phyloP scores from a whole-genome alignment of 257 asterid species.

The Striga asiatica region DNA sequence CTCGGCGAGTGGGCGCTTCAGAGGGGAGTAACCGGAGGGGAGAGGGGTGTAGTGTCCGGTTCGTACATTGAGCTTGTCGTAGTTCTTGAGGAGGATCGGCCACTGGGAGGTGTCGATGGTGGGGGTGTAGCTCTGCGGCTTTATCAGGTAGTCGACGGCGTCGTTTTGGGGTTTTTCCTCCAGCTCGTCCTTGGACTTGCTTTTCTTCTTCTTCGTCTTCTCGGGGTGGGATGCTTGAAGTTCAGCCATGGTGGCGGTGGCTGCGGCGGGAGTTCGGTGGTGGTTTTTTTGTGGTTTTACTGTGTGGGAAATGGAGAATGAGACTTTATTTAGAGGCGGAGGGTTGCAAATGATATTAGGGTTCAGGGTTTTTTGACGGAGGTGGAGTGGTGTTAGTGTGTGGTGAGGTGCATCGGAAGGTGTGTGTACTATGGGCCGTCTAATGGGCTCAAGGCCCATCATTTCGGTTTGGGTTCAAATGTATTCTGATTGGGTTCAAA shows the following conservation, averaged over 20 bases:
- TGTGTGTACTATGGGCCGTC: not conserved
- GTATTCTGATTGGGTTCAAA: too few relatives aligned
- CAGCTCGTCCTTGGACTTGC: slow-evolving; percentile 21
- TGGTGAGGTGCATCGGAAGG: not conserved
- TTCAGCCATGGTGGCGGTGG: slow-evolving; percentile 42
- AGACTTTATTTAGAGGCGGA: slow-evolving; percentile 9
- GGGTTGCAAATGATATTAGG: slow-evolving; percentile 12
- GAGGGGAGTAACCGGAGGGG: slow-evolving; percentile 73
- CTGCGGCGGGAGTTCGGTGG: not conserved
- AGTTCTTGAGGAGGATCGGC: slow-evolving; percentile 75
- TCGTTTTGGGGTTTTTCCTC: not conserved
- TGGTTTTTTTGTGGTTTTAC: not conserved
- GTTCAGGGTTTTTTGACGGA: slow-evolving; percentile 25
- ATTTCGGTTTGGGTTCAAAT: too few relatives aligned
- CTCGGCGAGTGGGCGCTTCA: slow-evolving; percentile 63
- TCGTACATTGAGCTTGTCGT: slow-evolving; percentile 61
- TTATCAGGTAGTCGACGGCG: slow-evolving; percentile 40
- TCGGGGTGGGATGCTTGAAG: slow-evolving; percentile 40
- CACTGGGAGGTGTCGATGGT: slow-evolving; percentile 60
- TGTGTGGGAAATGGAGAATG: not conserved
- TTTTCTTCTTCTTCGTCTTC: slow-evolving; percentile 51
- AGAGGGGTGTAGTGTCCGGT: slow-evolving; percentile 88
- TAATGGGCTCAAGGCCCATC: not conserved
- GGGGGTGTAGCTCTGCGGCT: slow-evolving; percentile 64
- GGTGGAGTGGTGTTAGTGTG: not conserved